Percentiles rank a stretch among this genome's conserved stretches.
phyloP scores from a whole-genome alignment of 108 stramenopile genomes.

The Skeletonema marinoi region DNA sequence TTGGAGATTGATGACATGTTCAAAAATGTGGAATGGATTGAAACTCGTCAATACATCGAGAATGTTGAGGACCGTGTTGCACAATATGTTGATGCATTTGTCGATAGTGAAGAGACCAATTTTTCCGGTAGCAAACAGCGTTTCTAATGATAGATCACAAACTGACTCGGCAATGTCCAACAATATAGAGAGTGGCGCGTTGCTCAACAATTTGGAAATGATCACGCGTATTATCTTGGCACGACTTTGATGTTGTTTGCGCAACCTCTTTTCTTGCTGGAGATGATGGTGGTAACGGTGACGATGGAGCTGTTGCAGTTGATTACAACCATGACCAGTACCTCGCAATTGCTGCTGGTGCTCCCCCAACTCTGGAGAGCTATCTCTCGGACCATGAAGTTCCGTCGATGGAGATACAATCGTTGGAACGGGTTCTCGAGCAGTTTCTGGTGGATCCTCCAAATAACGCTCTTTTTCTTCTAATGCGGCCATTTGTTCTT shows the following conservation, averaged over 20 bases:
- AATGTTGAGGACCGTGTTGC: constrained; percentile 20
- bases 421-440: background rate
- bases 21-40: constrained; percentile 64
- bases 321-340: background rate
- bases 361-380: constrained; percentile 24
- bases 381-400: background rate
- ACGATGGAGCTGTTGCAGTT: background rate
- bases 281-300: constrained; percentile 6
- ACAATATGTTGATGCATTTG: constrained; percentile 29
- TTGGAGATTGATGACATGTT: constrained; percentile 62
- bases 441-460: constrained; percentile 3
- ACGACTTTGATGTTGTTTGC: constrained; percentile 15
- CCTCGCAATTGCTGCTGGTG: background rate
- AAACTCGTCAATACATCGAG: constrained; percentile 56
- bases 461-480: constrained; percentile 9
- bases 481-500: background rate
- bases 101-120: constrained; percentile 43
- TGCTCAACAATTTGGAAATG: constrained; percentile 49
- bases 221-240: constrained; percentile 42
- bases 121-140: constrained; percentile 50
- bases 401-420: background rate
- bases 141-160: constrained; percentile 57
- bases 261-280: background rate
- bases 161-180: constrained; percentile 58
- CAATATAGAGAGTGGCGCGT: constrained; percentile 68